Base-by-base conservation (phyloP, 306 rosid genomes). In the Mimosa pudica region DNA sequence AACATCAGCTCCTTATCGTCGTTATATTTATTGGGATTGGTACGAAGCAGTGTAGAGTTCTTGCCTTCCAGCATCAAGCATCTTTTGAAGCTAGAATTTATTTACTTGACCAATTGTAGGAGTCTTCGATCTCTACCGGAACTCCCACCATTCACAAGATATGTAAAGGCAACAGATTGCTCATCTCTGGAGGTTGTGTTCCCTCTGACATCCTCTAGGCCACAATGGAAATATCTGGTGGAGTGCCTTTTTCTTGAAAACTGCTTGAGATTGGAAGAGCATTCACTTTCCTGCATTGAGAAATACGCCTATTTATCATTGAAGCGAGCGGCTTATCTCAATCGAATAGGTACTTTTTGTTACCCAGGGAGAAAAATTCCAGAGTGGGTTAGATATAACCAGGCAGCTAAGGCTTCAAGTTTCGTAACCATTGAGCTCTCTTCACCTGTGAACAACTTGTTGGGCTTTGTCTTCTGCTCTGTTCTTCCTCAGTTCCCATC, bases 351-450 rank as follows among this genome's bases (percentile, higher is more conserved):
- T 60, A 10, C 18, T 60, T 49, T 71, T 79, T 71, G 73, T 71
- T 71, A 63, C 46, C 83, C 74, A 20, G 83, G 83, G 51, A 80
- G 36, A 33, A 72, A 7, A 33, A 52, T 80, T 36, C 74, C 83
- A 13, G 20, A 44, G 33, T 73, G 63, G 64, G 44, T 73, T 55
- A 33, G 18, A 35, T 13, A 30, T 48, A 36, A 38, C n/a, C 13
- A 17, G 32, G 30, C 73, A 18, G 41, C 0, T 3, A 4, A 63
- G 42, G 67, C 57, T 46, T 46, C 58, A 0, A 46, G 55, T 62
- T 80, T 32, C 9, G 3, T 73, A 9, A 73, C 78, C 10, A 2
- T 80, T 16, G 68, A 63, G 20, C 74, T 80, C 30, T 35, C 24
- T 73, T 14, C 68, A 51, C 6, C 35, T 5, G 45, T 17, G 11